These are phyloP conservation scores for Filobasidium uniguttulatum DNA, from an alignment of 1,284 basidiomycete genomes.

Conservation along the genomic window DNA sequence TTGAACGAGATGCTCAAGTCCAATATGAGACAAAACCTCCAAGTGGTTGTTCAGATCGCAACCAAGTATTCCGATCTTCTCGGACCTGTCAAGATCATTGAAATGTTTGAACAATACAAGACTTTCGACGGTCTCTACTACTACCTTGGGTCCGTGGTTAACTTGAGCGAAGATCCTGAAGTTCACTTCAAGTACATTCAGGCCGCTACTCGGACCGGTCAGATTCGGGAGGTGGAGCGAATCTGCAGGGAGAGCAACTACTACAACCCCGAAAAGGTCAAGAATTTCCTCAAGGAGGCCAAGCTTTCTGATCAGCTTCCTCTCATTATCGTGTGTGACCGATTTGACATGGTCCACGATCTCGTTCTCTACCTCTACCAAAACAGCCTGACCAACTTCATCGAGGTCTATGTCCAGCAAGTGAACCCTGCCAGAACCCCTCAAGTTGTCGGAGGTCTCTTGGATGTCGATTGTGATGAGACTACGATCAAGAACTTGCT, in stretches of 20 bases:
- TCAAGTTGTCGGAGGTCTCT: slow-evolving; percentile 92
- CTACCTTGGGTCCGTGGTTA: slow-evolving; percentile 93
- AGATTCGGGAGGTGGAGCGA: slow-evolving; percentile 97
- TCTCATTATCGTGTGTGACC: slow-evolving; percentile 99
- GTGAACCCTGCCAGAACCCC: slow-evolving; percentile 96
- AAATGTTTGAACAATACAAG: slow-evolving; percentile 98
- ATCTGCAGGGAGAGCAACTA: slow-evolving; percentile 94
- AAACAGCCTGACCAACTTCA: slow-evolving; percentile 91
- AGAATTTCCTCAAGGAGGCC: slow-evolving; percentile 99
- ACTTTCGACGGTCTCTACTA: slow-evolving; percentile 97
- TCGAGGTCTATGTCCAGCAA: slow-evolving; percentile 97
- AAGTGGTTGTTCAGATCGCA: slow-evolving; percentile 93
- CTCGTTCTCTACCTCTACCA: slow-evolving; percentile 98
- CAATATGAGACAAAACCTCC: slow-evolving; percentile 96
- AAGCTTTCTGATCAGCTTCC: slow-evolving; percentile 94
- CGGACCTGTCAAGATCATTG: slow-evolving; percentile 91
- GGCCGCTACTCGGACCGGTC: slow-evolving; percentile 93
- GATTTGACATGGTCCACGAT: slow-evolving; percentile 99
- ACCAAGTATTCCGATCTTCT: slow-evolving; percentile 99
- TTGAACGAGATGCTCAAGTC: slow-evolving; percentile 93
- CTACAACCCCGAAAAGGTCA: slow-evolving; percentile 99
- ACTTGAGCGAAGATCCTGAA: slow-evolving; percentile 88
- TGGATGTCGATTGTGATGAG: slow-evolving; percentile 98
- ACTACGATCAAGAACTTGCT: slow-evolving; percentile 86
- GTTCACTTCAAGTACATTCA: slow-evolving; percentile 99